Evolutionary conservation across 176 grass and related monocot species (phyloP), one percentile per base, ranked within the genome.

Genomic region (Alopecurus myosuroides): DNA sequence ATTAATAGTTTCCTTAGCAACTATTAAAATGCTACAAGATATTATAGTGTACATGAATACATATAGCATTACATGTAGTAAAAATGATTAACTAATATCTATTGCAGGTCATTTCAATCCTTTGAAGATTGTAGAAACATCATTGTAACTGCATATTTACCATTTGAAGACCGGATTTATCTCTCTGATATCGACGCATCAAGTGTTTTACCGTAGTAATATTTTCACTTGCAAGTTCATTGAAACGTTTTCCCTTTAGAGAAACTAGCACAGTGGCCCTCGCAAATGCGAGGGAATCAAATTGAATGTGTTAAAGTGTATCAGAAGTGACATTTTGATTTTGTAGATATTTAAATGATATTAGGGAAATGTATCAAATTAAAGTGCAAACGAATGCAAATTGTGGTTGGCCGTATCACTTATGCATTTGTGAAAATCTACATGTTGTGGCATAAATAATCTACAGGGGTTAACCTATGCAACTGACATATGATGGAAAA

Each of bases 181-280:
- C 74, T 57, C 20, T 39, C 7, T 77, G 51, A 35, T 77, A 77
- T 39, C 7, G 0, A 22, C 51, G 74, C 51, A 77, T 17, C 51
- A 77, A 57, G n/a, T 77, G 50, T 33, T 57, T 77, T 33, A 77
- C 74, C 51, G 23, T 57, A 9, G 33, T 77, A 56, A 77, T 77
- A 39, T 39, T 1, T 57, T 77, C 57, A 1, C 7, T 22, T 22
- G 3, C 19, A 12, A 77, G 74, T 31, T 39, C 51, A 17, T 40
- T 40, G 31, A 1, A 26, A 39, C 5, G 33, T 77, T 77, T 77
- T 26, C 74, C 74, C 22, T 77, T 77, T 25, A 0, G 31, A 22
- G 11, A 25, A 77, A 77, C 57, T 57, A n/a, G n/a, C n/a, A n/a
- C n/a, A n/a, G n/a, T n/a, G n/a, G n/a, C n/a, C n/a, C n/a, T n/a